Percentiles rank a stretch among this genome's conserved stretches.
phyloP scores from a whole-genome alignment of 768 basidiomycete species.

The Pleurotus citrinopileatus region DNA sequence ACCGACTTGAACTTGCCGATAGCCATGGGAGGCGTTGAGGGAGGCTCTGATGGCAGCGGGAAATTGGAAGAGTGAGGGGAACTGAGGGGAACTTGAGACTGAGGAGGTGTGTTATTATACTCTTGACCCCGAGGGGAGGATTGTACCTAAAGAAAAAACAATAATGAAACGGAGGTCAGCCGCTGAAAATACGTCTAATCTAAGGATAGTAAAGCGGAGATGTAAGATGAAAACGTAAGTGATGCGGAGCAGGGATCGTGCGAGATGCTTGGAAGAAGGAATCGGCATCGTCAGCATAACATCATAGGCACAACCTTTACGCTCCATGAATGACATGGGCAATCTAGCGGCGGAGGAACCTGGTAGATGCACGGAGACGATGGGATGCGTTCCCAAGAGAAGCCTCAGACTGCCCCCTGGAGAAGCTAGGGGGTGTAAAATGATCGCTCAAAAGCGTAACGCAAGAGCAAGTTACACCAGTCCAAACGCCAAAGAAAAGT shows the following conservation, averaged over 20 bases:
- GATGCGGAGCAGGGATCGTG: neutral
- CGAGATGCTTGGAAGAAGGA: neutral
- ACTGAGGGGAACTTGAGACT: neutral
- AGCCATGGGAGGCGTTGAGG: neutral
- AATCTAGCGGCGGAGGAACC: neutral
- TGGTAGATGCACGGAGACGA: too few species aligned
- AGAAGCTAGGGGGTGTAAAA: neutral
- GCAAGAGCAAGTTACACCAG: too few species aligned
- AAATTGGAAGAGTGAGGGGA: neutral
- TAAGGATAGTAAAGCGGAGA: too few species aligned
- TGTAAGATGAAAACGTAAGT: neutral
- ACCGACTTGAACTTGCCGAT: conserved; percentile 8
- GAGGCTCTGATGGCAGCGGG: neutral
- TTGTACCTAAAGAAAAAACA: neutral
- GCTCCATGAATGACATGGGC: neutral
- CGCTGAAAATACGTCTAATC: neutral
- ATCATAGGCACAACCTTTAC: neutral
- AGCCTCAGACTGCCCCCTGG: neutral
- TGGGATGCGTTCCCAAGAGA: neutral
- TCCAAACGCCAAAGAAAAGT: neutral
- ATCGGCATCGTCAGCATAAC: neutral
- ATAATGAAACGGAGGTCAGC: neutral
- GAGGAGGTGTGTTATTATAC: conserved; percentile 1
- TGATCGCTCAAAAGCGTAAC: neutral
- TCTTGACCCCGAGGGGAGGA: neutral